A percentile compares a stretch with the other conserved stretches of the same genome.
These are phyloP conservation scores for Lactarius vividus DNA, from an alignment of 768 basidiomycete genomes.

Conservation along the genomic window DNA sequence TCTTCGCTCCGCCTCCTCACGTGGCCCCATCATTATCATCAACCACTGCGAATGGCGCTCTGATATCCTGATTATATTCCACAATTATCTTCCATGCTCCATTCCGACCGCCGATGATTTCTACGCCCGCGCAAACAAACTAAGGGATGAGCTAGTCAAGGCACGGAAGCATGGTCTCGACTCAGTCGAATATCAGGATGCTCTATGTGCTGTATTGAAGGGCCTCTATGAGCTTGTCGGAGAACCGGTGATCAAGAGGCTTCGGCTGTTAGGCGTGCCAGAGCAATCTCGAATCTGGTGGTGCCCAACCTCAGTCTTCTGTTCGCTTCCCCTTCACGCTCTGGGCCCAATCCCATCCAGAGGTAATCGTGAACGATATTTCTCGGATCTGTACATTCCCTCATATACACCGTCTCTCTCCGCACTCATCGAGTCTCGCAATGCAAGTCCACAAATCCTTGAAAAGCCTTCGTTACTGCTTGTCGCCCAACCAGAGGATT, in stretches of 20 bases:
- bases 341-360: slow-evolving; percentile 11
- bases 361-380: not conserved
- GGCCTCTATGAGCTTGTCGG: slow-evolving; percentile 6
- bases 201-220: not conserved
- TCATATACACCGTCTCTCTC: slow-evolving; percentile 6
- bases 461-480: too few relatives aligned
- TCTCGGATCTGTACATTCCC: slow-evolving; percentile 5
- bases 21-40: slow-evolving; percentile 10
- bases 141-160: not conserved
- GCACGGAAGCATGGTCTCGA: not conserved
- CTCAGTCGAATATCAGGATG: not conserved
- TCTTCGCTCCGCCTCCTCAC: not conserved
- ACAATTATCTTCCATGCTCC: not conserved
- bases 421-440: too few relatives aligned
- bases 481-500: too few relatives aligned
- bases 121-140: not conserved
- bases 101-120: not conserved
- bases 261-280: not conserved
- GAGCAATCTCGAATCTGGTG: slow-evolving; percentile 13
- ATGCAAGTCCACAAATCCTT: too few relatives aligned
- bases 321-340: slow-evolving; percentile 7
- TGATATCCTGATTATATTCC: slow-evolving; percentile 3
- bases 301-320: not conserved
- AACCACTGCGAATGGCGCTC: slow-evolving; percentile 3
- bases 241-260: not conserved